Percentiles rank a stretch among this genome's conserved stretches.
These are phyloP conservation scores for Vinca minor DNA, from an alignment of 257 asterid species.

Conservation along the genomic window DNA sequence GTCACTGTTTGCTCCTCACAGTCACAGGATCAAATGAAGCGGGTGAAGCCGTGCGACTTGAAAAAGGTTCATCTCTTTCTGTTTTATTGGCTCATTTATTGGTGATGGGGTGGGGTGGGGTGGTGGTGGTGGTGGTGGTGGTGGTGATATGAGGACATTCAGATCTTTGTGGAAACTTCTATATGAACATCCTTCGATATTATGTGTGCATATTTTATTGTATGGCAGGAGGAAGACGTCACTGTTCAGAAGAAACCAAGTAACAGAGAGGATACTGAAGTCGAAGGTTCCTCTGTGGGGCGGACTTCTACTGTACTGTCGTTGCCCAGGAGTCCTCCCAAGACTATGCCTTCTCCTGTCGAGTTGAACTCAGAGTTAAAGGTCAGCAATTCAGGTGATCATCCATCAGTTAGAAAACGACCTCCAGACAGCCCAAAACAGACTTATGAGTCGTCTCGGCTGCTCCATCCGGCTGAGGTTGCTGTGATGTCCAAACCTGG, in stretches of 20 bases:
- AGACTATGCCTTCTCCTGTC: slow-evolving; percentile 19
- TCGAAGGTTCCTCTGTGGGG: slow-evolving; percentile 26
- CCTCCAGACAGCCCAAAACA: slow-evolving; percentile 37
- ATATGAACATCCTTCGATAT: background rate
- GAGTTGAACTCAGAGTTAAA: slow-evolving; percentile 31
- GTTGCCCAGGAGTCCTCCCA: slow-evolving; percentile 47
- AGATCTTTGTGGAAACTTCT: background rate
- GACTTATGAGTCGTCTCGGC: slow-evolving; percentile 23
- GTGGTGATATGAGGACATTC: background rate
- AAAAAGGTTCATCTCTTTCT: slow-evolving; percentile 34
- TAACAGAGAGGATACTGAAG: slow-evolving; percentile 26
- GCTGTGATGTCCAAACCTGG: slow-evolving; percentile 29
- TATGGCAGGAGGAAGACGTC: slow-evolving; percentile 43
- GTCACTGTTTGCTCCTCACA: slow-evolving; percentile 24
- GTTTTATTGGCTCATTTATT: slow-evolving; percentile 16
- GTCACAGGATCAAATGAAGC: slow-evolving; percentile 32
- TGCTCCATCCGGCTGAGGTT: slow-evolving; percentile 30
- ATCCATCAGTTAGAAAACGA: slow-evolving; percentile 27
- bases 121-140: background rate
- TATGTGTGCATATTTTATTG: slow-evolving; percentile 12
- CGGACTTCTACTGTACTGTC: slow-evolving; percentile 20
- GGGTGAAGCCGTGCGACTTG: slow-evolving; percentile 23
- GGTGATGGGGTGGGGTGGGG: background rate
- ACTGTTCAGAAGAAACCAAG: slow-evolving; percentile 24
- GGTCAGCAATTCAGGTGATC: slow-evolving; percentile 24